Percentiles rank a stretch among this genome's conserved stretches.
These are phyloP conservation scores for Phaeotremella fagi DNA, from an alignment of 768 basidiomycete species.

Conservation along the genomic window DNA sequence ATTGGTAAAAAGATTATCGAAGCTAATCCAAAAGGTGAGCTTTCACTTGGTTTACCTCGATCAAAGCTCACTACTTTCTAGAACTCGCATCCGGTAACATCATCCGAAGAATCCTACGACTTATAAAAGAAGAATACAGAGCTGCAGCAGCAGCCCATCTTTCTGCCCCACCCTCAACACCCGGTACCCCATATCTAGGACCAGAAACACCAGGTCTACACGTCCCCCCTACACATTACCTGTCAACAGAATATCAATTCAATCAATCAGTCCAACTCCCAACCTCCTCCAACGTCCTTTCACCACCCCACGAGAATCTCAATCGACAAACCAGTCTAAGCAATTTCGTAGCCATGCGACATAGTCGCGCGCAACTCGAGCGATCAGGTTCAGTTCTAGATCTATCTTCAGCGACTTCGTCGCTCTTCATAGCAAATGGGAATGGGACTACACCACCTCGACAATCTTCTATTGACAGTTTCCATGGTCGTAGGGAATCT, in stretches of 20 bases:
- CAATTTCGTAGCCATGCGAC: slow-evolving; percentile 47
- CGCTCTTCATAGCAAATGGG: slow-evolving; percentile 21
- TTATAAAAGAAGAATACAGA: slow-evolving; percentile 90
- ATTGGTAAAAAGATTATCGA: slow-evolving; percentile 78
- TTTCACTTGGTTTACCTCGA: not conserved
- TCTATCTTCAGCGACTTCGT: slow-evolving; percentile 13
- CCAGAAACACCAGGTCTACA: slow-evolving; percentile 44
- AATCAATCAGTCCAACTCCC: slow-evolving; percentile 5
- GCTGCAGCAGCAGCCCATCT: slow-evolving; percentile 61
- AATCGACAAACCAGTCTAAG: slow-evolving; percentile 30
- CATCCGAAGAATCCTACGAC: slow-evolving; percentile 83
- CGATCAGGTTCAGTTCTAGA: slow-evolving; percentile 31
- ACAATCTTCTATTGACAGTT: not conserved
- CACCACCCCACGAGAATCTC: not conserved
- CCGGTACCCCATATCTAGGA: slow-evolving; percentile 38
- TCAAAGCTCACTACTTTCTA: slow-evolving; percentile 42
- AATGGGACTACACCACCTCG: not conserved
- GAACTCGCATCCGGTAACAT: slow-evolving; percentile 95
- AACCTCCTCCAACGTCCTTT: slow-evolving; percentile 1
- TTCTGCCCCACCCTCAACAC: slow-evolving; percentile 30
- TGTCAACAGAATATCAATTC: slow-evolving; percentile 27
- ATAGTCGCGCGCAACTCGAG: slow-evolving; percentile 44
- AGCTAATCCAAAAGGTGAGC: slow-evolving; percentile 87
- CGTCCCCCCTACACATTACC: slow-evolving; percentile 40
- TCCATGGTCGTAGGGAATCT: not conserved